Evolutionary conservation across 2,329 filamentous ascomycete species (phyloP), one percentile per base, ranked within the genome.

Genomic region (Fusarium palustre): DNA sequence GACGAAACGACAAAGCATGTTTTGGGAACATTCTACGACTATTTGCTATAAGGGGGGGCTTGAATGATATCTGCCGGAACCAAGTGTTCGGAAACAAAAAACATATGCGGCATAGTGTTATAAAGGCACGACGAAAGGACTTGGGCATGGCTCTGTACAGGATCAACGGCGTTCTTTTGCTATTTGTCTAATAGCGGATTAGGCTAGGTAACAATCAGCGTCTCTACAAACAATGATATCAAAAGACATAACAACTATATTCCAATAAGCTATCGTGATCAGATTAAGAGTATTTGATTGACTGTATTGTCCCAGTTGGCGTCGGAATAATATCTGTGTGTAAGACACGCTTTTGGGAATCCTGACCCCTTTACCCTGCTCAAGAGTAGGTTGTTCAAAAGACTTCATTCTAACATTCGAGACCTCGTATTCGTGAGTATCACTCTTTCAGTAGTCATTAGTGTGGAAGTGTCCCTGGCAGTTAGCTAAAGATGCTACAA

Each of bases 101-200:
- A 55, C 54, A 42, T 54, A 46, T 24, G 57, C 34, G 52, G 42
- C 24, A 64, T 46, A 33, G 39, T 47, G 66, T 56, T 54, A 59
- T 45, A 43, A 55, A 34, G 39, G 34, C 52, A 67, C 49, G 22
- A 43, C 18, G 31, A 25, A 46, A 41, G 30, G 45, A 57, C 47
- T 49, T 62, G 38, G 48, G 60, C 49, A 60, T 28, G 54, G 56
- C 28, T 58, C 64, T 70, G 56, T 59, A 69, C 49, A 70, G 62
- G 60, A 61, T 62, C 25, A 53, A 62, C 58, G 68, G 64, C 68
- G 68, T 71, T 66, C 41, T 69, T 69, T 59, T 65, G 31, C 66
- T 64, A 71, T 58, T 61, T 62, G 45, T 57, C 55, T 55, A 43
- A 65, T 56, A 49, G 54, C 33, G 57, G 62, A 63, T 65, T 48